Evolutionary conservation across 2,329 filamentous ascomycete species (phyloP).

Genomic region (Neopestalotiopsis rosae): DNA sequence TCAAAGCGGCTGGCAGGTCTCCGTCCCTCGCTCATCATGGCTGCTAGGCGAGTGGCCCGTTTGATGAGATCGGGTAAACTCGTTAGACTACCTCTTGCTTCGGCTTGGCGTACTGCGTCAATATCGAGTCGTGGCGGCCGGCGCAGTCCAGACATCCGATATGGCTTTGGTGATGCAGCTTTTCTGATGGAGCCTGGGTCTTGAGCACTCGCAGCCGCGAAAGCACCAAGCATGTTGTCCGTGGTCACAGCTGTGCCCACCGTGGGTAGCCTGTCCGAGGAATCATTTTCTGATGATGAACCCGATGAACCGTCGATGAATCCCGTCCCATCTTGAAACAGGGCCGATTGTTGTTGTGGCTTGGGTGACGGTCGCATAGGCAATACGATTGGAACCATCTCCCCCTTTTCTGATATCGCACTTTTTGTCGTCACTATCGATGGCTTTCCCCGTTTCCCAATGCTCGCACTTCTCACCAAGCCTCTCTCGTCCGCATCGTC

Average conservation of each 20-base stretch:
- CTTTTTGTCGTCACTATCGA: constrained; percentile 56
- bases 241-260: constrained; percentile 41
- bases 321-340: constrained; percentile 44
- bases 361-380: constrained; percentile 36
- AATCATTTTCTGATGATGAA: constrained; percentile 48
- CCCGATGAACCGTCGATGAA: constrained; percentile 53
- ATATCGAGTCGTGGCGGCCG: constrained; percentile 80
- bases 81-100: constrained; percentile 86
- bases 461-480: constrained; percentile 65
- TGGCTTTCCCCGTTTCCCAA: constrained; percentile 65
- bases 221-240: constrained; percentile 55
- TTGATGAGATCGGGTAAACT: constrained; percentile 90
- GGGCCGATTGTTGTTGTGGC: constrained; percentile 39
- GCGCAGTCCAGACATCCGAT: constrained; percentile 59
- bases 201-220: constrained; percentile 53
- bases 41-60: constrained; percentile 83
- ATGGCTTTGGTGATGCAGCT: constrained; percentile 37
- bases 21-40: constrained; percentile 84
- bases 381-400: constrained; percentile 25
- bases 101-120: constrained; percentile 79
- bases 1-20: constrained; percentile 65
- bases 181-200: constrained; percentile 41
- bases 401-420: constrained; percentile 31
- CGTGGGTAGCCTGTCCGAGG: constrained; percentile 28
- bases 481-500: constrained; percentile 57